These are phyloP conservation scores for Phytophthora uliginosa DNA, from an alignment of 352 stramenopile species.

Conservation along the genomic window DNA sequence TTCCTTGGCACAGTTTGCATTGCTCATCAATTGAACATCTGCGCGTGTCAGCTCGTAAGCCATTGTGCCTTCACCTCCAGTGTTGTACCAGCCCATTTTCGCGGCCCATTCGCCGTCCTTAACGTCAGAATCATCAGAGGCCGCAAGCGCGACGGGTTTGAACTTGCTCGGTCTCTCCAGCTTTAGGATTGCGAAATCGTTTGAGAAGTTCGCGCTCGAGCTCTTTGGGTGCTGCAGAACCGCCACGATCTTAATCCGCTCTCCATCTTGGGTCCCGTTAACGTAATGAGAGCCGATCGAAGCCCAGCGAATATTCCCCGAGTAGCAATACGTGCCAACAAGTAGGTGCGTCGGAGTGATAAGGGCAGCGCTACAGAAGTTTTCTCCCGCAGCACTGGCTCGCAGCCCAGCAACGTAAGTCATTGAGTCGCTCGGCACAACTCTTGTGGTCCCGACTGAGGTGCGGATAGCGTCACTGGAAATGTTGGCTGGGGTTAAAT, in stretches of 20 bases:
- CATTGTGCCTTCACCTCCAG: conserved; percentile 19
- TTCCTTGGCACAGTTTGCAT: conserved; percentile 36
- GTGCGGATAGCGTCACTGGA: background rate
- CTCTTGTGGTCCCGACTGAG: background rate
- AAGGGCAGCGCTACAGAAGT: conserved; percentile 33
- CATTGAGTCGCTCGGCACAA: conserved; percentile 42
- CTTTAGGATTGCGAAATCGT: conserved; percentile 62
- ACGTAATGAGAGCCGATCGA: conserved; percentile 59
- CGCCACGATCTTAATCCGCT: conserved; percentile 51
- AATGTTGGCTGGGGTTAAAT: background rate
- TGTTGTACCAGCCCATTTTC: conserved; percentile 41
- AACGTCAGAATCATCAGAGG: conserved; percentile 17
- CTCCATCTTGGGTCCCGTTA: conserved; percentile 46
- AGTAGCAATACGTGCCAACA: conserved; percentile 43
- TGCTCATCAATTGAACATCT: conserved; percentile 41
- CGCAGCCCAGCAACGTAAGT: conserved; percentile 41
- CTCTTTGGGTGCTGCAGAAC: conserved; percentile 51
- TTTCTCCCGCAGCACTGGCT: conserved; percentile 8
- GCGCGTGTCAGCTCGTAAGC: conserved; percentile 37
- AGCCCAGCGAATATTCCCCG: conserved; percentile 39
- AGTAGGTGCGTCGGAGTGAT: conserved; percentile 46
- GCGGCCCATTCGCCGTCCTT: conserved; percentile 28
- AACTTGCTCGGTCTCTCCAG: conserved; percentile 45
- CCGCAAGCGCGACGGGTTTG: conserved; percentile 34
- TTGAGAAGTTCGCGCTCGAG: conserved; percentile 9